Percentiles rank a stretch among this genome's conserved stretches.
Evolutionary conservation across 176 grass and related monocot species (phyloP).

Genomic region (Bolboschoenus planiculmis): DNA sequence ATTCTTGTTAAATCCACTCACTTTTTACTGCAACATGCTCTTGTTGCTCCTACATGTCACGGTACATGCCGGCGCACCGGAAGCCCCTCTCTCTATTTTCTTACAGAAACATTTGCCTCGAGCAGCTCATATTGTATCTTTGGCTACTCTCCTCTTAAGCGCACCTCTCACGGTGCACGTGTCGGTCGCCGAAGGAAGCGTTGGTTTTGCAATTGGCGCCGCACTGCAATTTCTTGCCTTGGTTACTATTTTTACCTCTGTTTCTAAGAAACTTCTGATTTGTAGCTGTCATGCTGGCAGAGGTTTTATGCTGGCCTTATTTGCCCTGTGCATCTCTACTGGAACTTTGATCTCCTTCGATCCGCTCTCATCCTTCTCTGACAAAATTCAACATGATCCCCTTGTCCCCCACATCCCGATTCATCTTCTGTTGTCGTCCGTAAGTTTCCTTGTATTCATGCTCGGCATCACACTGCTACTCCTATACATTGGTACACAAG

Average conservation of each 20-base stretch:
- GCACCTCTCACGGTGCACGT: neutral
- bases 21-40: neutral
- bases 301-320: neutral
- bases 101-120: neutral
- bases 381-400: neutral
- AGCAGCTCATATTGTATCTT: neutral
- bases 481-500: neutral
- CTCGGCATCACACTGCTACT: neutral
- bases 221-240: neutral
- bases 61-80: neutral
- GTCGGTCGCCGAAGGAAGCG: neutral
- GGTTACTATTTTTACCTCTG: neutral
- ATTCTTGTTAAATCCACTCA: neutral
- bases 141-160: neutral
- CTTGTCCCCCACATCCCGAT: neutral
- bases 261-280: neutral
- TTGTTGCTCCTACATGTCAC: neutral
- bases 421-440: neutral
- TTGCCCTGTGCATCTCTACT: neutral
- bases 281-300: no score
- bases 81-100: neutral
- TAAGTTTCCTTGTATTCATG: neutral
- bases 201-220: neutral
- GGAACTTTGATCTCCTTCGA: neutral
- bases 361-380: neutral